Evolutionary conservation across 176 grass and related monocot species (phyloP), one percentile per base, ranked within the genome.

Genomic region (Poa pratensis): DNA sequence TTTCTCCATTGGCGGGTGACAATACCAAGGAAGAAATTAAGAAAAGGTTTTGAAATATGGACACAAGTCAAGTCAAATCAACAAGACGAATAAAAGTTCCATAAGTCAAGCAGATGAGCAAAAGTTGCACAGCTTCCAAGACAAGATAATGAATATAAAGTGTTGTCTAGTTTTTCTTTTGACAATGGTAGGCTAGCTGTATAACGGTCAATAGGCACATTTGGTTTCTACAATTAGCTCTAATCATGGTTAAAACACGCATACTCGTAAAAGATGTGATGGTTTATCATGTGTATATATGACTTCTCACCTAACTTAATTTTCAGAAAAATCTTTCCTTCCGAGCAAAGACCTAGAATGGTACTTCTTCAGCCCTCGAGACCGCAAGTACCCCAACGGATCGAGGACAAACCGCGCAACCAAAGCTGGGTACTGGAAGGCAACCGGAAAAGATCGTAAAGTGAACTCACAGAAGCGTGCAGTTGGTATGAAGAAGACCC

Each of bases 281-380:
- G 1, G 1, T 22, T 8, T 51, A 6, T 62, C 22, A 42, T 80
- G 9, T 81, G 5, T 22, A 1, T 22, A 66, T 12, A 35, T 87
- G 68, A 87, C 80, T 60, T 60, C 7, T 81, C 67, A 37, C 13
- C 12, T 68, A 23, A 68, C 40, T 69, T 17, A 61, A 79, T 43
- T 32, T 82, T 55, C 78, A 99, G 97, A 99, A 84, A 99, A 99
- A 88, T 99, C 97, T 22, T 99, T 99, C 80, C 85, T 99, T 34
- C 97, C 97, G 0, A 94, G 97, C 91, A 99, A 96, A 86, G 97
- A 99, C 78, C 97, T 99, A 2, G 97, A 99, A 86, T 99, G 97
- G 97, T 99, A 96, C 82, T 99, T 99, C 97, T 99, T 99, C 83
- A 96, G 97, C 86, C 97, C 97, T n/a, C 85, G 97, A 42, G 97